Percentiles rank a stretch among this genome's conserved stretches.
Conservation (phyloP, 352 stramenopile species). For the Pilasporangium apinafurcum region DNA sequence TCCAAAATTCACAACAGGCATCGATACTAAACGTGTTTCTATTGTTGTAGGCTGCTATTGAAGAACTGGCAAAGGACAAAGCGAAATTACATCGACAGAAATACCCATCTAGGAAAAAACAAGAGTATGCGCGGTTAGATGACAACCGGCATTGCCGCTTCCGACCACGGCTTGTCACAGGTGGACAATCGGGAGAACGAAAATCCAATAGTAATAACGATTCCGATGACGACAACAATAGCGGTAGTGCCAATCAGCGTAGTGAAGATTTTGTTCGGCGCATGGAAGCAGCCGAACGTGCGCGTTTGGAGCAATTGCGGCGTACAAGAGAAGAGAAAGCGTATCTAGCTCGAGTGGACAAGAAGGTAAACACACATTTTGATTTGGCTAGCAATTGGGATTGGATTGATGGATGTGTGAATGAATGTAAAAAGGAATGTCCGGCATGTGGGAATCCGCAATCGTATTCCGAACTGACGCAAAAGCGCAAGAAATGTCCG, state of each 20-base stretch:
- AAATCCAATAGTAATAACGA: slow-evolving; percentile 11
- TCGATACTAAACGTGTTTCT: too few relatives aligned
- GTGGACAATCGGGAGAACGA: slow-evolving; percentile 15
- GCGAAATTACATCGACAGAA: slow-evolving; percentile 21
- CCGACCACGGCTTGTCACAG: slow-evolving; percentile 14
- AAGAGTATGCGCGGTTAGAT: slow-evolving; percentile 46
- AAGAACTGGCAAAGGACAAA: slow-evolving; percentile 42
- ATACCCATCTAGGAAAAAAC: slow-evolving; percentile 13
- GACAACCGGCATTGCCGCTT: slow-evolving; percentile 56
- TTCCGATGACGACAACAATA: slow-evolving; percentile 45
- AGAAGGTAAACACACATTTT: too few relatives aligned
- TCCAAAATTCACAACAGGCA: too few relatives aligned
- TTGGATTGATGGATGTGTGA: too few relatives aligned
- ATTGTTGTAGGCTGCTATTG: slow-evolving; percentile 34
- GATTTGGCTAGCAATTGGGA: too few relatives aligned
- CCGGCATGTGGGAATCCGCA: slow-evolving; percentile 63
- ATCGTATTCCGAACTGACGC: slow-evolving; percentile 66
- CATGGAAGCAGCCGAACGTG: slow-evolving; percentile 66
- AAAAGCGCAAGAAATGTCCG: slow-evolving; percentile 78
- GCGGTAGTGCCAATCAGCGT: slow-evolving; percentile 16
- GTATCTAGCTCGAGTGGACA: slow-evolving; percentile 56
- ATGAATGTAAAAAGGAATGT: slow-evolving; percentile 25
- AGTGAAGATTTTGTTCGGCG: slow-evolving; percentile 63
- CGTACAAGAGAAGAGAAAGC: slow-evolving; percentile 50
- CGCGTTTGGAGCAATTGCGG: slow-evolving; percentile 44